phyloP scores from a whole-genome alignment of 257 asterid genomes.

The Dorcoceras hygrometricum region DNA sequence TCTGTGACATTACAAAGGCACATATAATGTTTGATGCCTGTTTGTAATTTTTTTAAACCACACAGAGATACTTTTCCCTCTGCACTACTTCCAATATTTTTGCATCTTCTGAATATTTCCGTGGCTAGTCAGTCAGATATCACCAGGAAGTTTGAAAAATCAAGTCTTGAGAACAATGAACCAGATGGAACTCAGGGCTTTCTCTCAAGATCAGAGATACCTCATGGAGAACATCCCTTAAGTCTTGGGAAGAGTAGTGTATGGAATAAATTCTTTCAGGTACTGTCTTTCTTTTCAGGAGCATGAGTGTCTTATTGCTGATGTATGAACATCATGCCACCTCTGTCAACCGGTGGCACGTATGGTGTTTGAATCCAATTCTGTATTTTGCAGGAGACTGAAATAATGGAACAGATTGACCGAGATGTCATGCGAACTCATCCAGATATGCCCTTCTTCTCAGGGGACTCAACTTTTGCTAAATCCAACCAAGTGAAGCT shows the following conservation, averaged over 20 bases:
- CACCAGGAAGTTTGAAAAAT: conserved; percentile 77
- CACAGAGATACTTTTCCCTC: conserved; percentile 5
- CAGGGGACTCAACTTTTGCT: conserved; percentile 77
- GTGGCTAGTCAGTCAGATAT: conserved; percentile 97
- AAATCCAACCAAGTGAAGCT: conserved; percentile 70
- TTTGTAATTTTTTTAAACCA: conserved; percentile 8
- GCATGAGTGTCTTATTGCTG: not conserved
- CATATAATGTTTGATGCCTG: conserved; percentile 17
- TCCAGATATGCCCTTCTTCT: conserved; percentile 93
- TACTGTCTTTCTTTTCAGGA: conserved; percentile 25
- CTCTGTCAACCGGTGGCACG: conserved; percentile 15
- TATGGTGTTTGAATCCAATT: conserved; percentile 15
- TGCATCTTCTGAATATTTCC: conserved; percentile 63
- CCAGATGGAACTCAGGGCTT: conserved; percentile 50
- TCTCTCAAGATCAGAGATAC: conserved; percentile 83
- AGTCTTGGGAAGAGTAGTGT: conserved; percentile 88
- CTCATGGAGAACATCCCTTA: conserved; percentile 91
- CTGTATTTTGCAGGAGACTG: conserved; percentile 57
- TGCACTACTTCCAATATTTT: conserved; percentile 33
- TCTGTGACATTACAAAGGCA: conserved; percentile 5
- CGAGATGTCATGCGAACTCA: conserved; percentile 98
- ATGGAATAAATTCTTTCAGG: conserved; percentile 97
- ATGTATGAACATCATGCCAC: conserved; percentile 1
- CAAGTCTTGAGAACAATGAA: conserved; percentile 61
- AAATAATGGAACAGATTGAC: conserved; percentile 88